Base-by-base conservation (phyloP, 2,329 filamentous ascomycete species). In the Ceratocystiopsis brevicomis region DNA sequence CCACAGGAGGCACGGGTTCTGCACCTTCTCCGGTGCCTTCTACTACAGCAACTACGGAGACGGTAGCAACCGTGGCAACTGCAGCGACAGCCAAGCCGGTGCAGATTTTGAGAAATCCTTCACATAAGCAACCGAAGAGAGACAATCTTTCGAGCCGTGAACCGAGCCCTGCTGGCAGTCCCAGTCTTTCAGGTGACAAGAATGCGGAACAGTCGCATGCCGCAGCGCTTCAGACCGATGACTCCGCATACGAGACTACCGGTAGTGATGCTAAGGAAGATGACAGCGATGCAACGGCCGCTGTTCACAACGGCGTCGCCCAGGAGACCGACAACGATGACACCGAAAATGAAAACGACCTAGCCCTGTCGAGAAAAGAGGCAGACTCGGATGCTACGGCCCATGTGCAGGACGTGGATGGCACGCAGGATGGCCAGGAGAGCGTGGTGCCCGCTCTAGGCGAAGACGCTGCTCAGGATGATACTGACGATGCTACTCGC, bases 231-330 rank as follows among this genome's bases (percentile, higher is more conserved):
- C 9, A 34, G 3, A 19, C 17, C 10, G n/a, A 40, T 4, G 39
- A 35, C 9, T 17, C 21, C 14, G 21, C 17, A 6, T 40, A 41
- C 18, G 47, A 43, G 10, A 37, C 38, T 5, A 33, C 37, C 6
- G 37, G 37, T 6, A 49, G 40, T n/a, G 44, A 48, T 30, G 14
- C 18, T 10, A 48, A 48, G 19, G 34, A 42, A 6, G n/a, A 65
- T 64, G 78, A 84, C 58, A 80, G 77, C 41, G 80, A 90, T 30
- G 68, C 79, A 17, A 74, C 83, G 44, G 77, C 80, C 21, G 66
- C 86, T 30, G 25, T 30, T 11, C 25, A 30, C 25, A 30, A 30
- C 10, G 10, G 25, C 10, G 25, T 9, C 10, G 6, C 25, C 25
- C 61, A 63, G 51, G 67, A 59, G 17, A 62, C 71, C 47, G 57